These are phyloP conservation scores for Lactarius quietus DNA, from an alignment of 768 basidiomycete species.

Conservation along the genomic window DNA sequence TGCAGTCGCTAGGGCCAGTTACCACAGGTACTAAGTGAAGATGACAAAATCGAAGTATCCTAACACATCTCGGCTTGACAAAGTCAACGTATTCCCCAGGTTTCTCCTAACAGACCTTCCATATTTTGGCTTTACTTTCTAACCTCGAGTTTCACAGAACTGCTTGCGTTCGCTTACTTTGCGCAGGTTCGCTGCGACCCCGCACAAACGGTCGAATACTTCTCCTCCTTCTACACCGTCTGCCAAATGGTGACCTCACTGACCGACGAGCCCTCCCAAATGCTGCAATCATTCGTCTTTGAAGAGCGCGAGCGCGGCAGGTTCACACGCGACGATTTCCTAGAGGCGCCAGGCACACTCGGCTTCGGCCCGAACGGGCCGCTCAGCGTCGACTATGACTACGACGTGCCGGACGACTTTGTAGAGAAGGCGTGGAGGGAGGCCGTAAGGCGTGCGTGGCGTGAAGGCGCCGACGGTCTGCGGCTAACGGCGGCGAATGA, in stretches of 20 bases:
- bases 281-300: conserved; percentile 54
- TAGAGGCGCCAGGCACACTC: conserved; percentile 46
- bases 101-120: conserved; percentile 32
- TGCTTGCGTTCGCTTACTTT: conserved; percentile 73
- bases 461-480: conserved; percentile 40
- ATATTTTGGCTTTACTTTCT: neutral
- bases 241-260: conserved; percentile 47
- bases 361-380: conserved; percentile 63
- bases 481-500: conserved; percentile 57
- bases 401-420: conserved; percentile 63
- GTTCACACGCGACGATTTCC: conserved; percentile 56
- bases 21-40: conserved; percentile 40
- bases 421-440: conserved; percentile 66
- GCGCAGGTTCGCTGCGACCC: conserved; percentile 84
- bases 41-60: conserved; percentile 39
- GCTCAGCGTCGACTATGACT: conserved; percentile 65
- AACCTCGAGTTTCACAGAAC: conserved; percentile 41
- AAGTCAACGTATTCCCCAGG: conserved; percentile 62
- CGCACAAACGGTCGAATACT: conserved; percentile 56
- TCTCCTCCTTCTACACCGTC: conserved; percentile 53
- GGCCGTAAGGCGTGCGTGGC: conserved; percentile 56
- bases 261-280: conserved; percentile 43
- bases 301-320: conserved; percentile 62
- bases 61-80: conserved; percentile 61
- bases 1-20: conserved; percentile 56